phyloP scores from a whole-genome alignment of 176 grass and related monocot genomes.

The Avena atlantica region DNA sequence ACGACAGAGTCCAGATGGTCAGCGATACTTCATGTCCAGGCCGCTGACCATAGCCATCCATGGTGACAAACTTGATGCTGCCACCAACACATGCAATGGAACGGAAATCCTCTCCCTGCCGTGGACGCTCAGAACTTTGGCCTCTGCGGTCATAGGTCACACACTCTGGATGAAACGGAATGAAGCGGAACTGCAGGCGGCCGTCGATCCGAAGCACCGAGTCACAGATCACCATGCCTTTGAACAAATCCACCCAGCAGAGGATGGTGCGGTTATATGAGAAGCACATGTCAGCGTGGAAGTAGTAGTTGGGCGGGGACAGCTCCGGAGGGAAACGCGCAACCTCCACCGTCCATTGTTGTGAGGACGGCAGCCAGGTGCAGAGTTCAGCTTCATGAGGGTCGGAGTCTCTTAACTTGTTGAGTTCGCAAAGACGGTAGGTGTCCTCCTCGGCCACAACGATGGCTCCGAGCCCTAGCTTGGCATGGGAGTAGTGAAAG shows the following conservation, averaged over 20 bases:
- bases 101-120: not conserved
- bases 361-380: not conserved
- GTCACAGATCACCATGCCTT: not conserved
- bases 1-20: constrained; percentile 14
- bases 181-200: not conserved
- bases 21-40: not conserved
- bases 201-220: no score
- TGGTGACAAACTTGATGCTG: constrained; percentile 17
- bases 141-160: not conserved
- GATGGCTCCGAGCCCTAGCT: not conserved
- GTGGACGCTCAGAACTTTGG: not conserved
- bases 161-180: not conserved
- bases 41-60: not conserved
- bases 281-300: not conserved
- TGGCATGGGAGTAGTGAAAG: not conserved
- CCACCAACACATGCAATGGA: not conserved
- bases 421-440: constrained; percentile 9
- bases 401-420: not conserved
- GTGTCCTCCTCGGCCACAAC: not conserved
- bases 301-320: no score
- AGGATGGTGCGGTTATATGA: not conserved
- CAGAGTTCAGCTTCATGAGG: not conserved
- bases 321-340: no score
- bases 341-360: not conserved
- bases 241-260: constrained; percentile 34